Conservation (phyloP, 805 yeast genomes). For the Metschnikowia vanudenii region DNA sequence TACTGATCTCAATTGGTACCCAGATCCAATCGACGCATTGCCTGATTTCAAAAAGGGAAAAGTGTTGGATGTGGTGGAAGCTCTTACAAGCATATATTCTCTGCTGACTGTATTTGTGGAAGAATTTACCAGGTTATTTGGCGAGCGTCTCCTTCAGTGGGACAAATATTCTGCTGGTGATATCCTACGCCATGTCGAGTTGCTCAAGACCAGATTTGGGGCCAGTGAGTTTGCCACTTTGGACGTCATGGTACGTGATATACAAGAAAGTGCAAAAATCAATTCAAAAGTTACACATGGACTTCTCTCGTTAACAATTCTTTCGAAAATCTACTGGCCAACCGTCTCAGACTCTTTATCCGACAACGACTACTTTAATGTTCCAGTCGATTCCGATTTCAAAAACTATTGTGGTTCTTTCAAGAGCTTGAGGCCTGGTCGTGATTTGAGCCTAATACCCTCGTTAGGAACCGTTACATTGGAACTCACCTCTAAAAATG, state of each 20-base stretch:
- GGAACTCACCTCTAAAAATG: slow-evolving; percentile 40
- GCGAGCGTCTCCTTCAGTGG: slow-evolving; percentile 50
- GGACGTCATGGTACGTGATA: slow-evolving; percentile 82
- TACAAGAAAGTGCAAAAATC: slow-evolving; percentile 52
- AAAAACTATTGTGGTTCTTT: slow-evolving; percentile 46
- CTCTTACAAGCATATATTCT: slow-evolving; percentile 70
- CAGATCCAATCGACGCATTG: slow-evolving; percentile 89
- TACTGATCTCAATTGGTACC: slow-evolving; percentile 62
- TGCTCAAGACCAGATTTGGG: slow-evolving; percentile 64
- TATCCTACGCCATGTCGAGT: slow-evolving; percentile 43
- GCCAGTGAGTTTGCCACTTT: slow-evolving; percentile 62
- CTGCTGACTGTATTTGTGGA: slow-evolving; percentile 62
- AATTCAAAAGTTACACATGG: slow-evolving; percentile 26
- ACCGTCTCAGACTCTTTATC: slow-evolving; percentile 33
- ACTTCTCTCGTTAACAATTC: slow-evolving; percentile 54
- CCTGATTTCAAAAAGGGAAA: slow-evolving; percentile 69
- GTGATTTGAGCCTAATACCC: slow-evolving; percentile 57
- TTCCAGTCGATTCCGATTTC: slow-evolving; percentile 52
- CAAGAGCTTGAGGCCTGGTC: slow-evolving; percentile 48
- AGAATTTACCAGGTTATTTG: slow-evolving; percentile 62
- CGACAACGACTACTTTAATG: slow-evolving; percentile 37
- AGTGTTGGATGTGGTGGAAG: slow-evolving; percentile 66
- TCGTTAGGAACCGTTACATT: slow-evolving; percentile 62
- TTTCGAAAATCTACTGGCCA: slow-evolving; percentile 87
- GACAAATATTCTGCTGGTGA: slow-evolving; percentile 41